Evolutionary conservation across 176 grass and related monocot species (phyloP).

Genomic region (Lolium multiflorum): DNA sequence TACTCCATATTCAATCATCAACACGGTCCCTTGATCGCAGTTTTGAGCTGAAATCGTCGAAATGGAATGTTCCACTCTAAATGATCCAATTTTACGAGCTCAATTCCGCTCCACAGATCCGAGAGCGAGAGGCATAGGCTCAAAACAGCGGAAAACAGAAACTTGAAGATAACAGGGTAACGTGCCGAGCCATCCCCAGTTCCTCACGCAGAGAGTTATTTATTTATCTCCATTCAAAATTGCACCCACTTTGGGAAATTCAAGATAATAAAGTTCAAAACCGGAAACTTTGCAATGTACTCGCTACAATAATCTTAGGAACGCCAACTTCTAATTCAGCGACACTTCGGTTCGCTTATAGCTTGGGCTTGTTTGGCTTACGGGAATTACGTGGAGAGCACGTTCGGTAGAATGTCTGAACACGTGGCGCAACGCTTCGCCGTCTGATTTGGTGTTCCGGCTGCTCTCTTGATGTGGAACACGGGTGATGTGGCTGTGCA

Average conservation of each 20-base stretch:
- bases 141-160: not conserved
- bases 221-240: constrained; percentile 1
- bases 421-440: no score
- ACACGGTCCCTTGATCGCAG: not conserved
- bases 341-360: not conserved
- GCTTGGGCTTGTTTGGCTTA: not conserved
- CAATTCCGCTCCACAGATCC: no score
- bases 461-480: no score
- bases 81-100: not conserved
- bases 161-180: not conserved
- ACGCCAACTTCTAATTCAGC: not conserved
- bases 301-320: not conserved
- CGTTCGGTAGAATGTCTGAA: no score
- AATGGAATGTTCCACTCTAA: not conserved
- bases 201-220: not conserved
- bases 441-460: no score
- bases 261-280: not conserved
- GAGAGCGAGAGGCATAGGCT: no score
- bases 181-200: not conserved
- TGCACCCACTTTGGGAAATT: not conserved
- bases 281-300: not conserved
- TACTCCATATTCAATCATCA: not conserved
- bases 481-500: no score
- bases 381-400: no score
- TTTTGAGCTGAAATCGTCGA: not conserved